phyloP scores from a whole-genome alignment of 2,329 filamentous ascomycete genomes.

The Aureobasidium melanogenum region DNA sequence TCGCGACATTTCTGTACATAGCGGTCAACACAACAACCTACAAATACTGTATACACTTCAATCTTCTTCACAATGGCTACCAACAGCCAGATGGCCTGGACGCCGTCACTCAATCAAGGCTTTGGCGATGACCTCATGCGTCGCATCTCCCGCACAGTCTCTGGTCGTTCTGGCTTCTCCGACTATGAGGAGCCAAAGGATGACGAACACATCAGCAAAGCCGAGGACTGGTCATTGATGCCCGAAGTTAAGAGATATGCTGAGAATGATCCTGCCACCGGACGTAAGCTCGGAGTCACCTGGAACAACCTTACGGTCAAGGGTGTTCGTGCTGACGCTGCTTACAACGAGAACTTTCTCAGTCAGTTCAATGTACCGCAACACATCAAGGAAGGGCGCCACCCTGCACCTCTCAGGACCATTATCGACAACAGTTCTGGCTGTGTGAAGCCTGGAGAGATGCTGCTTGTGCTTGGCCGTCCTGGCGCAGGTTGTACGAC shows the following conservation, averaged over 20 bases:
- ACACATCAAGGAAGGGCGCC: constrained; percentile 30
- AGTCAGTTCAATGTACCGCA: constrained; percentile 43
- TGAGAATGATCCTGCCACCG: constrained; percentile 38
- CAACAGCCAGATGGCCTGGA: not conserved
- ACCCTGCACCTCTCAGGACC: constrained; percentile 51
- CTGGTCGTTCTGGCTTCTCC: not conserved
- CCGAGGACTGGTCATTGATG: constrained; percentile 43
- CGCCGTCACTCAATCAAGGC: not conserved
- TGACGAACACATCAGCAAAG: constrained; percentile 21
- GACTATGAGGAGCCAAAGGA: constrained; percentile 12
- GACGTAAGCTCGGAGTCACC: constrained; percentile 51
- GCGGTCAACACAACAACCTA: not conserved
- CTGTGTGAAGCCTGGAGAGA: constrained; percentile 55
- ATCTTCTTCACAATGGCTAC: not conserved
- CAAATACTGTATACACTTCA: not conserved
- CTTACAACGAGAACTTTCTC: constrained; percentile 52
- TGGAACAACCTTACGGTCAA: constrained; percentile 58
- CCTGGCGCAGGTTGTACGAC: constrained; percentile 59
- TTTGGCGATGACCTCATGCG: constrained; percentile 7
- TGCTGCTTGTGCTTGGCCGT: constrained; percentile 30
- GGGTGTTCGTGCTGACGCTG: constrained; percentile 52
- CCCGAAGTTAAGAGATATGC: constrained; percentile 36
- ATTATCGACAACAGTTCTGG: constrained; percentile 54
- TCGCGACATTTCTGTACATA: not conserved
- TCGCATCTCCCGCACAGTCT: constrained; percentile 6